Conservation (phyloP, 768 basidiomycete genomes). For the Lanmaoa rubissima region DNA sequence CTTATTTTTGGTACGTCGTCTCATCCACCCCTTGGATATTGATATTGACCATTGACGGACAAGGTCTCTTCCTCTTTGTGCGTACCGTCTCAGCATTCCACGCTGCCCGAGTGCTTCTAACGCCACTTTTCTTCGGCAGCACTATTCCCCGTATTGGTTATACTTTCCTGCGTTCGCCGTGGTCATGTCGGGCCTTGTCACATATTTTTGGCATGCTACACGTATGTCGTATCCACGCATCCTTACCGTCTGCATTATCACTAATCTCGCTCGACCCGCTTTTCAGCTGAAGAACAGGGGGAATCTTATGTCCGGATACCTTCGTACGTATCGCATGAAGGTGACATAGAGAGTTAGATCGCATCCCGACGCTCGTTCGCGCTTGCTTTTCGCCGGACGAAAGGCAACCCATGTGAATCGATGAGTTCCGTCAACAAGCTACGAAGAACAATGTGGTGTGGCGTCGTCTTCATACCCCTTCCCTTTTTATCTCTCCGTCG, state of each 20-base stretch:
- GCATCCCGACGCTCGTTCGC: background rate
- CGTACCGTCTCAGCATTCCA: constrained; percentile 8
- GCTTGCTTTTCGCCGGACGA: background rate
- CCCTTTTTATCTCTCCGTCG: background rate
- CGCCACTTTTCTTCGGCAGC: constrained; percentile 39
- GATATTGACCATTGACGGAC: constrained; percentile 1
- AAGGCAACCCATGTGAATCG: no score
- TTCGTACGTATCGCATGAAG: constrained; percentile 8
- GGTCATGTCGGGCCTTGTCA: constrained; percentile 68
- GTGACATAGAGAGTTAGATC: constrained; percentile 12
- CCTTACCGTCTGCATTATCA: no score
- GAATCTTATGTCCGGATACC: constrained; percentile 32
- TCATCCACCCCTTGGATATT: background rate
- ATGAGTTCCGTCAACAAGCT: no score
- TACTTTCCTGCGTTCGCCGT: constrained; percentile 80
- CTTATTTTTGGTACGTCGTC: no score
- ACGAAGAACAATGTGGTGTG: background rate
- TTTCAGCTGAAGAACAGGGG: constrained; percentile 71
- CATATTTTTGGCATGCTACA: constrained; percentile 83
- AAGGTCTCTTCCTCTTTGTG: constrained; percentile 54
- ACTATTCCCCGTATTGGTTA: constrained; percentile 82
- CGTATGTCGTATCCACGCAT: constrained; percentile 49
- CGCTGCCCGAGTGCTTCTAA: background rate
- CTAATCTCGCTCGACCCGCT: background rate
- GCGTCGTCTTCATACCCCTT: background rate